Evolutionary conservation across 1,139 yeast genomes (phyloP), one percentile per base, ranked within the genome.

Genomic region (Yarrowia galli): DNA sequence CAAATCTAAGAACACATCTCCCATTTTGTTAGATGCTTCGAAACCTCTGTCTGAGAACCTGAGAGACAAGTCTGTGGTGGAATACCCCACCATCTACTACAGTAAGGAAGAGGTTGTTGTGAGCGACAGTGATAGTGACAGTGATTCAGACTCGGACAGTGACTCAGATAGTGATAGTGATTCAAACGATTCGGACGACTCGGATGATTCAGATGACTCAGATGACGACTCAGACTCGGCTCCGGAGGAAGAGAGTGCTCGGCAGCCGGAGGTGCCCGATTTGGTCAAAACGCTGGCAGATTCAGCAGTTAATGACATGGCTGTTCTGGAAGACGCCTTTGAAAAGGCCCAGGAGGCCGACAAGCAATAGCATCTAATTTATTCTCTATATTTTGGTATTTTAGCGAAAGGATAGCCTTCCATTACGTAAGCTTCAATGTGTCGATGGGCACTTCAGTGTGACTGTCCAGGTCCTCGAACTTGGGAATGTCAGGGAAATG

Each of bases 1-100:
- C 20, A 71, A 72, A 23, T 67, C 73, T 3, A 71, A 71, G 42
- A 69, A 67, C 23, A 73, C 70, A 0, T 68, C 69, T 20, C 69
- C 72, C 5, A 67, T 70, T n/a, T 49, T 68, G 28, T 67, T 75
- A 51, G 74, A 74, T 51, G 67, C 63, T 18, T 38, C 66, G 2
- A 49, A 67, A 36, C 70, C 75, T 2, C 73, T 86, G 54, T 82
- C 82, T 0, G 86, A 84, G 18, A 82, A 81, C 0, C 74, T 92
- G 48, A 78, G 80, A 68, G 86, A 86, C 66, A 82, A 83, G 69
- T 82, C 87, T 0, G 91, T 92, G 0, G 79, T 92, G 48, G 97
- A 92, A 75, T 91, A 84, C 72, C 97, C 97, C 0, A 89, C 93
- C 0, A 79, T 91, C 51, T 71, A 16, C 65, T 66, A 40, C 72